A percentile compares a stretch with the other conserved stretches of the same genome.
These are phyloP conservation scores for Omphalotus guepiniiformis DNA, from an alignment of 768 basidiomycete species.

Conservation along the genomic window DNA sequence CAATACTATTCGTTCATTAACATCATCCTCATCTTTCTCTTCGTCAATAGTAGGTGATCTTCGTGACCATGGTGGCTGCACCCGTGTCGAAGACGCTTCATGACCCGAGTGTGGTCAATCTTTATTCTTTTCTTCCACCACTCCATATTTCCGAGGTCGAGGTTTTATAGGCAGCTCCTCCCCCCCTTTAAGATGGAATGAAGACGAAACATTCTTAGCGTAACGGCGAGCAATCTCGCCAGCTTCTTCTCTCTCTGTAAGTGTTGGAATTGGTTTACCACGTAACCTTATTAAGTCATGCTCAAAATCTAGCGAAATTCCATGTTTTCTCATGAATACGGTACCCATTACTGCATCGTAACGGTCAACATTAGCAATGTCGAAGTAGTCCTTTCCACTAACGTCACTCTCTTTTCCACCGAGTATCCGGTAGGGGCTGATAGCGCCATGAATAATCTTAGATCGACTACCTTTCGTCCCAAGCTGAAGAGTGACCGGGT, in stretches of 20 bases:
- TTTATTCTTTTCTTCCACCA: background rate
- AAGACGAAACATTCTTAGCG: background rate
- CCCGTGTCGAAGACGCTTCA: background rate
- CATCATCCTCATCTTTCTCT: background rate
- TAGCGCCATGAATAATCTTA: constrained; percentile 13
- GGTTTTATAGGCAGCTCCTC: background rate
- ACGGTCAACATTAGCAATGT: constrained; percentile 22
- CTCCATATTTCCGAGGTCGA: background rate
- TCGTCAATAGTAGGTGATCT: background rate
- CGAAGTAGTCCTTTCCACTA: constrained; percentile 13
- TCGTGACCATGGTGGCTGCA: background rate
- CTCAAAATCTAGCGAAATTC: constrained; percentile 13
- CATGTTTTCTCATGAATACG: constrained; percentile 16
- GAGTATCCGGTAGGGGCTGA: constrained; percentile 1
- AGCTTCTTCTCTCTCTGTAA: constrained; percentile 1
- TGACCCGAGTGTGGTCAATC: background rate
- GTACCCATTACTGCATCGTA: constrained; percentile 24
- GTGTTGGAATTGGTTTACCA: constrained; percentile 5
- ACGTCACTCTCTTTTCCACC: no score
- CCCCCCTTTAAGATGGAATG: background rate
- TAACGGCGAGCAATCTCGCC: background rate
- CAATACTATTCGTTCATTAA: background rate
- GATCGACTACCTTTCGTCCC: constrained; percentile 17
- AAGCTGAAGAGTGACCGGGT: constrained; percentile 16
- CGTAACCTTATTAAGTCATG: constrained; percentile 2